These are phyloP conservation scores for Quercus dentata DNA, from an alignment of 306 rosid genomes.

Conservation along the genomic window DNA sequence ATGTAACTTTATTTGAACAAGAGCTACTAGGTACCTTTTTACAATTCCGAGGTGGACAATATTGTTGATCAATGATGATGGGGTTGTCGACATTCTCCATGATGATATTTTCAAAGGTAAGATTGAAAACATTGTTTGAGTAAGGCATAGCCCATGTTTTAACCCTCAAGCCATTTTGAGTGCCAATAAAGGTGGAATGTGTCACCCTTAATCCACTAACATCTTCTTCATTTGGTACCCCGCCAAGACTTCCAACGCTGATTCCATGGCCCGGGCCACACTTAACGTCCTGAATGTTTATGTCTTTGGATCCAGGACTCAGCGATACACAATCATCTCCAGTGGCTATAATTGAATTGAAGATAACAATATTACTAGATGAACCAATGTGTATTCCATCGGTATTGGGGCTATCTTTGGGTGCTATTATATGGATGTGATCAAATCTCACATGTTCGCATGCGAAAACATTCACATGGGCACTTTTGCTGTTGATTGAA, in stretches of 20 bases:
- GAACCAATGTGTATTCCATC: conserved; percentile 17
- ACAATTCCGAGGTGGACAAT: conserved; percentile 25
- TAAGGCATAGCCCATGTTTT: conserved; percentile 27
- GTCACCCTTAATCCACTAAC: background rate
- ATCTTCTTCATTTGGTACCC: too few species aligned
- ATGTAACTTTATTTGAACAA: background rate
- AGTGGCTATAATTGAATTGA: conserved; percentile 3
- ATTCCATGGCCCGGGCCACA: conserved; percentile 48
- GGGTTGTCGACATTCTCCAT: conserved; percentile 25
- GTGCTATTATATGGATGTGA: conserved; percentile 14
- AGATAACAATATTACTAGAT: background rate
- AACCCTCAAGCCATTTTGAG: conserved; percentile 34
- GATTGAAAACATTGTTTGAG: conserved; percentile 7
- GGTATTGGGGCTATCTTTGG: conserved; percentile 25
- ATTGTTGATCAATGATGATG: conserved; percentile 41
- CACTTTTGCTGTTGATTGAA: conserved; percentile 26
- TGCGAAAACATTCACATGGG: conserved; percentile 16
- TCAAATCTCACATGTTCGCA: background rate
- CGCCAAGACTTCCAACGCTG: conserved; percentile 37
- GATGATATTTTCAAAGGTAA: conserved; percentile 8
- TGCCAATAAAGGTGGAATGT: conserved; percentile 20
- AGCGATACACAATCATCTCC: conserved; percentile 39
- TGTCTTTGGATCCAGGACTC: background rate
- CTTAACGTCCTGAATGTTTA: background rate
- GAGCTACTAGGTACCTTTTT: background rate